Conservation (phyloP, 2,329 filamentous ascomycete genomes). For the Chaetomiaceae sp. region DNA sequence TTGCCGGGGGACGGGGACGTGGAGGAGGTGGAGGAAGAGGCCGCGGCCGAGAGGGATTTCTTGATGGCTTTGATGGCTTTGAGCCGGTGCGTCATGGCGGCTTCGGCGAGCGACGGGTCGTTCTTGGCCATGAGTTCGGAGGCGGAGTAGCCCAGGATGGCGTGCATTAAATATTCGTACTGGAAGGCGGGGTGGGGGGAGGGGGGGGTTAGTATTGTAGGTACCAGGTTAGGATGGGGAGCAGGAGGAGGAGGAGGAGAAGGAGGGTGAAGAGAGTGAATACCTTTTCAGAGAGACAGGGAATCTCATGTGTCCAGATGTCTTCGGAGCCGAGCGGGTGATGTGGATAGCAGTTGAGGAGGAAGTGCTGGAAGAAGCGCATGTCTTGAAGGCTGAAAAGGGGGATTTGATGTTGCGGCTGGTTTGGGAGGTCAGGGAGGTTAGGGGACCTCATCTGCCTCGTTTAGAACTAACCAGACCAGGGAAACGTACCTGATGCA, state of each 20-base stretch:
- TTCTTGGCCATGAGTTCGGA: conserved; percentile 53
- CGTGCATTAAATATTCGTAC: conserved; percentile 67
- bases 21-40: background rate
- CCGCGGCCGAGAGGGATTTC: conserved; percentile 43
- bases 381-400: conserved; percentile 60
- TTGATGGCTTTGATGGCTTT: conserved; percentile 62
- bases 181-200: no score
- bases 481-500: conserved; percentile 41
- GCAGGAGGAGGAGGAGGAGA: no score
- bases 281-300: conserved; percentile 62
- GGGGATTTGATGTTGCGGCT: conserved; percentile 56
- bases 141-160: conserved; percentile 63
- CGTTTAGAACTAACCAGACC: no score
- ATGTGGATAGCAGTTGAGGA: conserved; percentile 58
- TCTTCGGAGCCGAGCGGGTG: conserved; percentile 61
- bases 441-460: no score
- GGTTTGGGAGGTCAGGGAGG: no score
- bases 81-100: conserved; percentile 60
- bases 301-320: conserved; percentile 64
- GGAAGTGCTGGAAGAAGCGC: conserved; percentile 65
- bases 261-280: no score
- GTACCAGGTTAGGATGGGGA: background rate
- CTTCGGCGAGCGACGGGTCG: conserved; percentile 48
- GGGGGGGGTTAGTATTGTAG: background rate
- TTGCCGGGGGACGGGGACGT: conserved; percentile 23